Evolutionary conservation across 179 eudicot species (phyloP), one percentile per base, ranked within the genome.

Genomic region (Silene coronaria): DNA sequence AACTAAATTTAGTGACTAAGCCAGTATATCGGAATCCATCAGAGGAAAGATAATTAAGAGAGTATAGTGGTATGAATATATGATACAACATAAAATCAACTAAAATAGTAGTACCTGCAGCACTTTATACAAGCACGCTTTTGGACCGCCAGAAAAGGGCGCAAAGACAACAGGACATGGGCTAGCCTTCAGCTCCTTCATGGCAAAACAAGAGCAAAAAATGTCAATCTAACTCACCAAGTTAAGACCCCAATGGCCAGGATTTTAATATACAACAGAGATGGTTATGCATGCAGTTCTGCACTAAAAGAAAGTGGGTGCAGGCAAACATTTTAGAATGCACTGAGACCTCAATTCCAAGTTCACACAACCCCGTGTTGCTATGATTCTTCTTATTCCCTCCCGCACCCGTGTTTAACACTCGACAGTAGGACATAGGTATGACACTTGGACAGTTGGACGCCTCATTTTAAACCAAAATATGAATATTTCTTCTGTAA

Each of bases 131-230:
- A 96, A 85, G 86, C 99, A 96, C 71, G 96, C 90, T 82, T 93
- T 96, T 55, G 99, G 97, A 72, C 97, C 99, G 65, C 97, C 97
- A 74, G 99, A 96, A 81, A 96, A 96, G 51, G 99, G 89, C 24
- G 92, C 92, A 80, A 96, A 88, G 23, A 93, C 97, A 81, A 96
- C 86, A 63, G 99, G 96, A 77, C 96, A 82, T 32, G 96, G 97
- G 80, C 84, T 80, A n/a, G 74, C 65, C 80, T 87, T 91, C 76
- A 96, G 82, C 81, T 91, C 99, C 99, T 91, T 79, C 89, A 82
- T 48, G 24, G 34, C 63, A 71, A 57, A 53, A 71, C 3, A 9
- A 14, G 55, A 51, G 34, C 65, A 22, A 71, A 53, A 2, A 66
- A 48, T 26, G 71, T 65, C 38, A 75, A 68, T 23, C 59, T 78